Conservation (phyloP, 116 monocot genomes). For the Cymodocea nodosa region DNA sequence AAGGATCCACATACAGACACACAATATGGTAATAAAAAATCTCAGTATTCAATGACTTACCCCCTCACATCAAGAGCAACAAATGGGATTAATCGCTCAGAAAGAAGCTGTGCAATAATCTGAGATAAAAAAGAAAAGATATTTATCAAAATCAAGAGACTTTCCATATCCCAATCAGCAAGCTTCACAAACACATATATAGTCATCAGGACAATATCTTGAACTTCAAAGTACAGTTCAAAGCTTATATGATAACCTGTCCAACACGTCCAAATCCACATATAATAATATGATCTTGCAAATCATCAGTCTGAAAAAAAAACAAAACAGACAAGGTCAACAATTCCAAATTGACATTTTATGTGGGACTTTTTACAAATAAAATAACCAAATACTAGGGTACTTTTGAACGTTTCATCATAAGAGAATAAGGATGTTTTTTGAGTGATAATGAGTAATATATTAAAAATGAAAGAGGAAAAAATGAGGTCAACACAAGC, state of each 20-base stretch:
- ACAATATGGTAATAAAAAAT: neutral
- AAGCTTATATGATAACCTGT: conserved; percentile 36
- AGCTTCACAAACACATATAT: neutral
- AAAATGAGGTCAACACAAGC: too few relatives aligned
- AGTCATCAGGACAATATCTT: neutral
- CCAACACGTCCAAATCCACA: conserved; percentile 98
- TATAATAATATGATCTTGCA: conserved; percentile 97
- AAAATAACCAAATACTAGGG: neutral
- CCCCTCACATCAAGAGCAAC: conserved; percentile 95
- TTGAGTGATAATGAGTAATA: too few relatives aligned
- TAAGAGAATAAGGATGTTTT: neutral
- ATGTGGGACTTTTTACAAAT: neutral
- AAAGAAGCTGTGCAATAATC: conserved; percentile 97
- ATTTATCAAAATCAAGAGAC: neutral
- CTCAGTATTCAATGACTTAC: conserved; percentile 24
- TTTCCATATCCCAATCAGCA: neutral
- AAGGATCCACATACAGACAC: neutral
- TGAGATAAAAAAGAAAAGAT: conserved; percentile 16
- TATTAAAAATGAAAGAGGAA: too few relatives aligned
- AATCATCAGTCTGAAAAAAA: conserved; percentile 68
- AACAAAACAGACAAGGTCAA: neutral
- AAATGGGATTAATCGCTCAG: conserved; percentile 95
- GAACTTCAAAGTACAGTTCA: neutral
- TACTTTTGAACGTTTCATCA: neutral
- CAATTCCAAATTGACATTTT: neutral